These are phyloP conservation scores for Termitomyces sp. DNA, from an alignment of 1,284 basidiomycete species.

Conservation along the genomic window DNA sequence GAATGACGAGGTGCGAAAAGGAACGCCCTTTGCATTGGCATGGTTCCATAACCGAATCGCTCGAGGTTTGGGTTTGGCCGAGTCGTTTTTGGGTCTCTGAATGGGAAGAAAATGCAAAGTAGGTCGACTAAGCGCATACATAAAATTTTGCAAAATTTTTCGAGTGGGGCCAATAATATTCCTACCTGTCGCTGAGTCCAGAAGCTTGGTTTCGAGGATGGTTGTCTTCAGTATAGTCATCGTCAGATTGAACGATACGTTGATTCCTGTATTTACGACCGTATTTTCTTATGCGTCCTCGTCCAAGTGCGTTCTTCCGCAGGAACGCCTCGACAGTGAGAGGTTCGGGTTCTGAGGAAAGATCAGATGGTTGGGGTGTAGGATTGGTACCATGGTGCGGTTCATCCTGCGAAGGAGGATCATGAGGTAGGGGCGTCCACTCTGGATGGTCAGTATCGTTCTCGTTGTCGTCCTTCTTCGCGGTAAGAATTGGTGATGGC, in stretches of 20 bases:
- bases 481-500: neutral
- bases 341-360: slow-evolving; percentile 10
- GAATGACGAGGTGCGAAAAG: slow-evolving; percentile 12
- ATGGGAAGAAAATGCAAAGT: slow-evolving; percentile 1
- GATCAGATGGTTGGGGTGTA: neutral
- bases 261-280: slow-evolving; percentile 11
- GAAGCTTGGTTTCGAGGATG: neutral
- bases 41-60: slow-evolving; percentile 8
- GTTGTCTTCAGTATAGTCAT: slow-evolving; percentile 5
- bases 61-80: slow-evolving; percentile 5
- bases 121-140: neutral
- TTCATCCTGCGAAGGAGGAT: neutral
- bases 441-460: neutral
- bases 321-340: slow-evolving; percentile 25
- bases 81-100: neutral
- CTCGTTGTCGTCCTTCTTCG: neutral
- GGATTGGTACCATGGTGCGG: neutral
- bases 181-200: neutral
- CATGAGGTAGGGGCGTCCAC: neutral
- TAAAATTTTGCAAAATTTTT: neutral
- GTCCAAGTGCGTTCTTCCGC: slow-evolving; percentile 1
- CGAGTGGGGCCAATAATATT: neutral
- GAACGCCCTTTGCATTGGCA: slow-evolving; percentile 8
- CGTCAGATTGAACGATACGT: slow-evolving; percentile 14
- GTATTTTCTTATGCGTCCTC: slow-evolving; percentile 13